Evolutionary conservation across 1,284 basidiomycete species (phyloP).

Genomic region (Apiotrichum brassicae): DNA sequence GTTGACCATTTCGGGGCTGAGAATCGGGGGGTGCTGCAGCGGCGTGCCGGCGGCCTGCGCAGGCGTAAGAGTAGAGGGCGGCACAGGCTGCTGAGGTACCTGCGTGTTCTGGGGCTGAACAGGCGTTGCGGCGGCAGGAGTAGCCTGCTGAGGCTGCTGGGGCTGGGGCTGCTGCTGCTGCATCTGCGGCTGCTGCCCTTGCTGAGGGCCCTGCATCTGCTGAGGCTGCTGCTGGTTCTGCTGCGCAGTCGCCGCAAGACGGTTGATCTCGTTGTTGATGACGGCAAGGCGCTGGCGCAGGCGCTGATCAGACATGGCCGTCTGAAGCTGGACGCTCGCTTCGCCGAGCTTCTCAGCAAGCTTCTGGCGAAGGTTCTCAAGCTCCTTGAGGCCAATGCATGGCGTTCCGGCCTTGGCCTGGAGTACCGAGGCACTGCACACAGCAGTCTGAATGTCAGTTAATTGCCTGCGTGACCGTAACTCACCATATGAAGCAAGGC

Average conservation of each 20-base stretch:
- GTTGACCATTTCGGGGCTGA: slow-evolving; percentile 20
- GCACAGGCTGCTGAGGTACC: background rate
- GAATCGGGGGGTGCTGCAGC: slow-evolving; percentile 7
- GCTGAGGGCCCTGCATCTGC: background rate
- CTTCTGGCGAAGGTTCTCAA: slow-evolving; percentile 9
- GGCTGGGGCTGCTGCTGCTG: background rate
- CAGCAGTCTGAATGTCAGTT: background rate
- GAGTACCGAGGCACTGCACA: background rate
- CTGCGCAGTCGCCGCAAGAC: background rate
- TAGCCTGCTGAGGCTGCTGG: background rate
- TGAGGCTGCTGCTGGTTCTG: background rate
- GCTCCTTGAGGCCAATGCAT: slow-evolving; percentile 15
- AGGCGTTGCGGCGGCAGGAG: background rate
- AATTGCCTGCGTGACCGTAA: no score
- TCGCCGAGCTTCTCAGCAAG: slow-evolving; percentile 8
- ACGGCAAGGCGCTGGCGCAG: slow-evolving; percentile 11
- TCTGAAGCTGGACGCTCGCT: slow-evolving; percentile 9
- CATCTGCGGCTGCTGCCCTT: background rate
- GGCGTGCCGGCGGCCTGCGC: slow-evolving; percentile 6
- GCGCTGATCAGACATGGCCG: slow-evolving; percentile 11
- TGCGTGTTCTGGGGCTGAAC: background rate
- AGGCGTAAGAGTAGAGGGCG: background rate
- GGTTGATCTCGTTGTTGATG: slow-evolving; percentile 9
- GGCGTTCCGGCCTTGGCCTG: slow-evolving; percentile 14
- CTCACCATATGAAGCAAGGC: slow-evolving; percentile 13